Evolutionary conservation across 2,329 filamentous ascomycete species (phyloP).

Genomic region (Saccharata proteae): DNA sequence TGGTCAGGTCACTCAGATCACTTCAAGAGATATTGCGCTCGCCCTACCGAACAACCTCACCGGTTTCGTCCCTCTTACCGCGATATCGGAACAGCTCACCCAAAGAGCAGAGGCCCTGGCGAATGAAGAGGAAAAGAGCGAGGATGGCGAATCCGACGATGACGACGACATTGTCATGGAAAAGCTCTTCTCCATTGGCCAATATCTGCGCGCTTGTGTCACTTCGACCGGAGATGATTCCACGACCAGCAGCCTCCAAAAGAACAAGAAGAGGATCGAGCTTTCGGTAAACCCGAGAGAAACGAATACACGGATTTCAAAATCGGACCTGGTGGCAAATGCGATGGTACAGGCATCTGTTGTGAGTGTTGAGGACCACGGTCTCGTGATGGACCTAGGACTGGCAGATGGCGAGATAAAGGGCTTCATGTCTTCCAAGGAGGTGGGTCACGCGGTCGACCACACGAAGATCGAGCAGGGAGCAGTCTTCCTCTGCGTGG

Average conservation of each 20-base stretch:
- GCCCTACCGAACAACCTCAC: slow-evolving; percentile 85
- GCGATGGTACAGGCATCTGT: slow-evolving; percentile 78
- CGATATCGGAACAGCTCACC: slow-evolving; percentile 73
- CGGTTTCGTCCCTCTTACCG: slow-evolving; percentile 82
- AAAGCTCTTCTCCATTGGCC: slow-evolving; percentile 65
- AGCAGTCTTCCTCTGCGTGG: slow-evolving; percentile 70
- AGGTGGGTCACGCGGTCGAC: slow-evolving; percentile 55
- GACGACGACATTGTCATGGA: slow-evolving; percentile 54
- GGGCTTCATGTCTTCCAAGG: slow-evolving; percentile 77
- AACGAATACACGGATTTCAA: slow-evolving; percentile 62
- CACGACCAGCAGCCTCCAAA: slow-evolving; percentile 36
- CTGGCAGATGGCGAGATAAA: slow-evolving; percentile 55
- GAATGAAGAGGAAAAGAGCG: slow-evolving; percentile 47
- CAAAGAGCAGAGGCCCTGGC: slow-evolving; percentile 57
- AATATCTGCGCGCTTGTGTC: slow-evolving; percentile 79
- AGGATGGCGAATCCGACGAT: slow-evolving; percentile 40
- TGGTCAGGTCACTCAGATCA: slow-evolving; percentile 74
- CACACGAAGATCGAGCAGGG: slow-evolving; percentile 66
- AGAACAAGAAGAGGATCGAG: slow-evolving; percentile 71
- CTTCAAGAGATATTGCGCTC: slow-evolving; percentile 63
- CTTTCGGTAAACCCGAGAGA: slow-evolving; percentile 70
- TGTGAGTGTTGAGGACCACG: slow-evolving; percentile 87
- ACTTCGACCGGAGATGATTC: slow-evolving; percentile 61
- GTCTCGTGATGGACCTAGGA: slow-evolving; percentile 84
- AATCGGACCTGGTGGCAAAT: slow-evolving; percentile 62